Percentiles rank a stretch among this genome's conserved stretches.
Evolutionary conservation across 129 eudicot species (phyloP).

Genomic region (Rutidosis leptorrhynchoides): DNA sequence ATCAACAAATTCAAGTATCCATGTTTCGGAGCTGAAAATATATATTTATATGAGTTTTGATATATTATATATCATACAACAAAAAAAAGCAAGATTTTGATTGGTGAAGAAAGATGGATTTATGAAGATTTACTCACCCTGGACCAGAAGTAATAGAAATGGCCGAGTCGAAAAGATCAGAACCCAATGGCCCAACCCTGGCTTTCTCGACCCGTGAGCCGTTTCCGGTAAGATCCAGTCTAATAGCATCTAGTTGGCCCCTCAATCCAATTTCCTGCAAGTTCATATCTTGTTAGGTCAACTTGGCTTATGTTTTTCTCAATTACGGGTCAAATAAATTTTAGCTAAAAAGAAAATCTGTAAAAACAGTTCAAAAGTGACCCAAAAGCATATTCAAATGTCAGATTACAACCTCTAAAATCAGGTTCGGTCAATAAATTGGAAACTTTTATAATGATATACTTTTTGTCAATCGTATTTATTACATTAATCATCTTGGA

Average conservation of each 20-base stretch:
- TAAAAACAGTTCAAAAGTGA: background rate
- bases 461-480: background rate
- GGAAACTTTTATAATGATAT: background rate
- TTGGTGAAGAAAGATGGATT: slow-evolving; percentile 13
- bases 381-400: background rate
- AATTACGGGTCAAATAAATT: background rate
- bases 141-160: slow-evolving; percentile 65
- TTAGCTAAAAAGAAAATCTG: slow-evolving; percentile 3
- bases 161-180: slow-evolving; percentile 74
- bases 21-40: slow-evolving; percentile 28
- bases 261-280: slow-evolving; percentile 53
- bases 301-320: slow-evolving; percentile 5
- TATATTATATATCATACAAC: slow-evolving; percentile 11
- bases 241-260: slow-evolving; percentile 41
- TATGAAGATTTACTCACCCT: slow-evolving; percentile 74
- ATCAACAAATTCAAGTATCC: slow-evolving; percentile 75
- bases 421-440: background rate
- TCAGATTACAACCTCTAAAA: background rate
- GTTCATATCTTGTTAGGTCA: slow-evolving; percentile 1
- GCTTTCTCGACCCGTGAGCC: slow-evolving; percentile 54
- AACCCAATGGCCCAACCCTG: slow-evolving; percentile 71
- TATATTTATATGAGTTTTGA: background rate
- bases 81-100: slow-evolving; percentile 9
- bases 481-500: background rate
- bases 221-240: slow-evolving; percentile 57